A percentile compares a stretch with the other conserved stretches of the same genome.
Evolutionary conservation across 306 rosid genomes (phyloP).

Genomic region (Glycine tomentella): DNA sequence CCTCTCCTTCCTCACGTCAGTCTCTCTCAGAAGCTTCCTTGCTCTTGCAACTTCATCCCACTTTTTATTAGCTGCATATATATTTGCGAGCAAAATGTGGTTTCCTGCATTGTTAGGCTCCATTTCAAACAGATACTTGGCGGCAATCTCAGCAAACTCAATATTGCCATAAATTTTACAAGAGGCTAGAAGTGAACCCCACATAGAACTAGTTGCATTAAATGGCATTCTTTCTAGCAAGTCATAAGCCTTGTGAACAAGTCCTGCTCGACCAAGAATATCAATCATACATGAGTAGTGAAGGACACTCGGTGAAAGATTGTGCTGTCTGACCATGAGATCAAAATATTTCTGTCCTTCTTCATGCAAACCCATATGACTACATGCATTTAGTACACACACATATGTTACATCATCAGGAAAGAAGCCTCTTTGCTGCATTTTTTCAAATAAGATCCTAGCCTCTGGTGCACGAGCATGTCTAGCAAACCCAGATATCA

Average conservation of each 20-base stretch:
- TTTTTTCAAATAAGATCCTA: slow-evolving; percentile 84
- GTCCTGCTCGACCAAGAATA: slow-evolving; percentile 80
- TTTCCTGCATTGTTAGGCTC: slow-evolving; percentile 92
- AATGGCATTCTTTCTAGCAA: slow-evolving; percentile 72
- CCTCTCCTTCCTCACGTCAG: slow-evolving; percentile 74
- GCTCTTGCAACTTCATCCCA: slow-evolving; percentile 87
- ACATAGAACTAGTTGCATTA: slow-evolving; percentile 72
- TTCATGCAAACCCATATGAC: slow-evolving; percentile 83
- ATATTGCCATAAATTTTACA: slow-evolving; percentile 71
- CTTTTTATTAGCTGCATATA: slow-evolving; percentile 73
- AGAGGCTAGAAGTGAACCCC: slow-evolving; percentile 93
- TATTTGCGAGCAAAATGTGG: slow-evolving; percentile 75
- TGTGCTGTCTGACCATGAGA: slow-evolving; percentile 67
- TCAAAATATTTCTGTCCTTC: slow-evolving; percentile 72
- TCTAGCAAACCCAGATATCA: slow-evolving; percentile 82
- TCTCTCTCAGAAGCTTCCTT: slow-evolving; percentile 74
- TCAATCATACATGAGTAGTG: slow-evolving; percentile 88
- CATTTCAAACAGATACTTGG: slow-evolving; percentile 70
- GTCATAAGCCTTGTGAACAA: slow-evolving; percentile 62
- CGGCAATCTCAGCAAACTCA: slow-evolving; percentile 80
- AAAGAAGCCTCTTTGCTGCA: slow-evolving; percentile 72
- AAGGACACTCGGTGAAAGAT: slow-evolving; percentile 66
- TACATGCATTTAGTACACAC: slow-evolving; percentile 72
- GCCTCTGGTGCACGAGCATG: slow-evolving; percentile 74
- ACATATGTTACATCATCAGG: slow-evolving; percentile 81